Base-by-base conservation (phyloP, 2,329 filamentous ascomycete species). In the Nemania serpens region DNA sequence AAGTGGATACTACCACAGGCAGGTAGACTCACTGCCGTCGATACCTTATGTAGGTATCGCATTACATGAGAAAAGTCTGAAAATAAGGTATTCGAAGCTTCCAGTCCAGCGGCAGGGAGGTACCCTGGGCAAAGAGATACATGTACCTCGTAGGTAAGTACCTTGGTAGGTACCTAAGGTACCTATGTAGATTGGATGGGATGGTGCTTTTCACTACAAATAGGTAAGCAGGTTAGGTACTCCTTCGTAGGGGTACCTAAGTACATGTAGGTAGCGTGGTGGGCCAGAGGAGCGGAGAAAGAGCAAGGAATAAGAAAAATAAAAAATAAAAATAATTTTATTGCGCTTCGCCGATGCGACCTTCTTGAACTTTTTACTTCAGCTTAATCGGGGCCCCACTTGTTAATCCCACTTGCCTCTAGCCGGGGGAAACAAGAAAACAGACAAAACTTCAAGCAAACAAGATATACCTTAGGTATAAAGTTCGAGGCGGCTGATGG, bases 331-430 rank as follows among this genome's bases (percentile, higher is more conserved):
- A 61, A 59, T 45, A 25, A 54, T 59, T 51, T 61, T n/a, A 47
- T 45, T 48, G 52, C 36, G 43, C 33, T 41, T 45, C 42, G 42
- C 55, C n/a, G n/a, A n/a, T 18, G 42, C 49, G 50, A 34, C 25
- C 45, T 33, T 20, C 29, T 36, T 37, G 48, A 22, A 29, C 25
- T 50, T 49, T 29, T 56, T 37, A 47, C 48, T 55, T 60, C 49
- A 58, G 61, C 58, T 52, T 34, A 25, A 58, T 33, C 25, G 1
- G 45, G 37, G 29, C 51, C 45, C 62, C 61, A 64, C 61, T 53
- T 45, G 12, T 48, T 29, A 13, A 42, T 62, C 25, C 25, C 25
- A 29, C 25, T 29, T 29, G 25, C 25, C 25, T 29, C 7, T 7
- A 29, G 25, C 25, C 7, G 7, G 7, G 25, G 7, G 25, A 29